Evolutionary conservation across 2,329 filamentous ascomycete species (phyloP).

Genomic region (Esteya vermicola): DNA sequence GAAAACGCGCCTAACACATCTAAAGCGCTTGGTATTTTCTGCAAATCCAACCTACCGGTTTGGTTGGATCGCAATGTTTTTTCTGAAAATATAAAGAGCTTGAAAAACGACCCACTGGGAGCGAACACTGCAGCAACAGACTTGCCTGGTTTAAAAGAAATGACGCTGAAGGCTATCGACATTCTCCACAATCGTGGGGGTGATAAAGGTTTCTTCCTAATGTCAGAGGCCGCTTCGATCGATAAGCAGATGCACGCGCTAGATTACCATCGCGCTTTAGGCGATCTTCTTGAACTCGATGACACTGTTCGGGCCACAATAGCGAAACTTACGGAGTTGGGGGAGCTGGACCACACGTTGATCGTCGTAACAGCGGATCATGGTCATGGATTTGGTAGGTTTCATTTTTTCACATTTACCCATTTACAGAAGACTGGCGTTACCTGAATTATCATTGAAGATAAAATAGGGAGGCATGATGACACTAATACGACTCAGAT

Average conservation of each 20-base stretch:
- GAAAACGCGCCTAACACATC: constrained; percentile 38
- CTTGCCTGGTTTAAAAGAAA: constrained; percentile 73
- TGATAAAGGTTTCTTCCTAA: constrained; percentile 70
- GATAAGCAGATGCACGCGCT: constrained; percentile 84
- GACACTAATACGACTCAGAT: constrained; percentile 17
- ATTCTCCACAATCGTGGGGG: constrained; percentile 54
- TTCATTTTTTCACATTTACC: neutral
- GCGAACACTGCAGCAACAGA: constrained; percentile 50
- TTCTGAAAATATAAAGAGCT: constrained; percentile 49
- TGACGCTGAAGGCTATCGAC: constrained; percentile 78
- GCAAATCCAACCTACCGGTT: constrained; percentile 58
- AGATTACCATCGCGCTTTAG: constrained; percentile 75
- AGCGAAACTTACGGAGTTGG: constrained; percentile 49
- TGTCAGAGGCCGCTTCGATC: constrained; percentile 74
- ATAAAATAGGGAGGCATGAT: too few relatives aligned
- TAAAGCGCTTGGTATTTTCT: constrained; percentile 66
- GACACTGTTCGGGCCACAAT: constrained; percentile 69
- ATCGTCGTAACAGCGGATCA: constrained; percentile 77
- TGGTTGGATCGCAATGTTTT: constrained; percentile 83
- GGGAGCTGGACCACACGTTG: constrained; percentile 59
- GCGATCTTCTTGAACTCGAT: constrained; percentile 73
- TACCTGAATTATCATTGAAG: too few relatives aligned
- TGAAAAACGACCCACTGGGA: constrained; percentile 55
- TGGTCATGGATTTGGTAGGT: constrained; percentile 57
- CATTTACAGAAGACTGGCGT: too few relatives aligned